Evolutionary conservation across 257 asterid species (phyloP).

Genomic region (Solanum lignicaule): DNA sequence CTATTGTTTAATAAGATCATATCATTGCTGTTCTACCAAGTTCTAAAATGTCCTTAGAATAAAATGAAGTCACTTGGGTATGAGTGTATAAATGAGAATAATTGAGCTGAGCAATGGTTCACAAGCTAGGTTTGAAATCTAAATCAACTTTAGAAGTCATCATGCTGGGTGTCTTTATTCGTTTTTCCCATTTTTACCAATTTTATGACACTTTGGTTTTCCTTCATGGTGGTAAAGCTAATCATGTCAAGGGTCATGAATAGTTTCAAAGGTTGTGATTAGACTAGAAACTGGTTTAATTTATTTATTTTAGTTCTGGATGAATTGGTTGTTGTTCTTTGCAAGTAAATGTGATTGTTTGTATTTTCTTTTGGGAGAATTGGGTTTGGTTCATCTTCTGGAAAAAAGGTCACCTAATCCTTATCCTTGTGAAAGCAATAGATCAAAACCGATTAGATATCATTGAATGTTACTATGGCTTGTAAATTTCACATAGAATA

Average conservation of each 20-base stretch:
- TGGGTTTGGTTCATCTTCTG: not conserved
- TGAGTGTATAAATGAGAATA: not conserved
- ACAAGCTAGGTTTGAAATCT: not conserved
- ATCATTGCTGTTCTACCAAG: not conserved
- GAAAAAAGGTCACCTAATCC: not conserved
- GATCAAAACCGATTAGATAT: not conserved
- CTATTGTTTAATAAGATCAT: not conserved
- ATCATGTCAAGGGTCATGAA: not conserved
- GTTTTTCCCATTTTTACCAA: not conserved
- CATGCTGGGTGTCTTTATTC: not conserved
- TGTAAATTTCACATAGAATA: not conserved
- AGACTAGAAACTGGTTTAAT: not conserved
- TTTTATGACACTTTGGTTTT: not conserved
- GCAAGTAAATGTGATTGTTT: not conserved
- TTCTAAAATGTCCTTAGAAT: not conserved
- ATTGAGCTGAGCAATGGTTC: not conserved
- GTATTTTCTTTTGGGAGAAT: not conserved
- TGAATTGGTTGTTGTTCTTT: not conserved
- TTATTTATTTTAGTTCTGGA: not conserved
- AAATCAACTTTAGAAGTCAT: not conserved
- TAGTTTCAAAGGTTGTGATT: not conserved
- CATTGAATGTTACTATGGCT: not conserved
- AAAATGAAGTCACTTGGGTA: not conserved
- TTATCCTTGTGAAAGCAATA: not conserved
- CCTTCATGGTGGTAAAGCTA: not conserved